A percentile compares a stretch with the other conserved stretches of the same genome.
These are phyloP conservation scores for Boechera stricta DNA, from an alignment of 345 rosid species.

Conservation along the genomic window DNA sequence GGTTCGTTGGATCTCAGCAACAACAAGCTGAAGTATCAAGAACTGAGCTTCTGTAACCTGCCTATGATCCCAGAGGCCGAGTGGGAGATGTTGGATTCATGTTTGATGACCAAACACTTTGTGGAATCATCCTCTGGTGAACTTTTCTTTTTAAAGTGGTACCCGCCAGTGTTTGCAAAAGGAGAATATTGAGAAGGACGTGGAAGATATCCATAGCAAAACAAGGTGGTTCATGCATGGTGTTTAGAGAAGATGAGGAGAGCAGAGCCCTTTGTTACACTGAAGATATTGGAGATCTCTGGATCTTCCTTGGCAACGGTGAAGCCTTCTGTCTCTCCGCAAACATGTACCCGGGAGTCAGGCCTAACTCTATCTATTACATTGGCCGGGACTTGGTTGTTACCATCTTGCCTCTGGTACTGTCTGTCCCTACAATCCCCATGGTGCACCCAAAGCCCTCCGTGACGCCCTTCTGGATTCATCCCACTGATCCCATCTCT, in stretches of 20 bases:
- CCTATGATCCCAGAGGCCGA: constrained; percentile 9
- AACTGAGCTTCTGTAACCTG: constrained; percentile 3
- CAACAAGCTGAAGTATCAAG: constrained; percentile 4
- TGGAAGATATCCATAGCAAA: not conserved
- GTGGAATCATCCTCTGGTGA: constrained; percentile 30
- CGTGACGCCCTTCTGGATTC: constrained; percentile 1
- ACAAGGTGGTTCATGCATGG: constrained; percentile 9
- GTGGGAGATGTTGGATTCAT: constrained; percentile 23
- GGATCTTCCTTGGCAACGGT: constrained; percentile 29
- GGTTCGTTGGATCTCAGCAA: not conserved
- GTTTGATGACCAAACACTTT: constrained; percentile 22
- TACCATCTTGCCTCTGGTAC: constrained; percentile 1
- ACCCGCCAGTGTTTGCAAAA: not conserved
- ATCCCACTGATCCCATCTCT: not conserved
- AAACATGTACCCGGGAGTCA: constrained; percentile 8
- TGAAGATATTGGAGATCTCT: constrained; percentile 30
- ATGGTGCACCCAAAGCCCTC: not conserved
- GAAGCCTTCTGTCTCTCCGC: constrained; percentile 31
- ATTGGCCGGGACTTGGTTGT: not conserved
- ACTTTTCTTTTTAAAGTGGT: constrained; percentile 26
- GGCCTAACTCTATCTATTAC: constrained; percentile 31
- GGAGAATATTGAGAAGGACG: not conserved
- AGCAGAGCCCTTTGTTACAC: constrained; percentile 27
- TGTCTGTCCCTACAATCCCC: not conserved
- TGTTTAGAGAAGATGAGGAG: constrained; percentile 31